These are phyloP conservation scores for Phoma sp. DNA, from an alignment of 2,329 filamentous ascomycete genomes.

Conservation along the genomic window DNA sequence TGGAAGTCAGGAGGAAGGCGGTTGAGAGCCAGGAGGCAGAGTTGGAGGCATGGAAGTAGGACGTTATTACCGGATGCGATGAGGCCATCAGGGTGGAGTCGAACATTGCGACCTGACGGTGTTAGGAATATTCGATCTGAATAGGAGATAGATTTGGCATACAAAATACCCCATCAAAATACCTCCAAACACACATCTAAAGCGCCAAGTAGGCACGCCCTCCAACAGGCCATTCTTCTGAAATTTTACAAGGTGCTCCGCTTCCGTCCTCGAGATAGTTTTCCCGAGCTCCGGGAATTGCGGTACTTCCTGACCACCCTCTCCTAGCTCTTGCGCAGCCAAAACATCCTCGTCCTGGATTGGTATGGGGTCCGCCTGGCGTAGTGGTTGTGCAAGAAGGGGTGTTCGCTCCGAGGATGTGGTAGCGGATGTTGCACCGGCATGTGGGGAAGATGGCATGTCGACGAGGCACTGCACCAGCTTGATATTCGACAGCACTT, in stretches of 20 bases:
- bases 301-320: slow-evolving; percentile 31
- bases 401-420: slow-evolving; percentile 41
- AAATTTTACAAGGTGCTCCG: slow-evolving; percentile 32
- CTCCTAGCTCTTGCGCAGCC: slow-evolving; percentile 30
- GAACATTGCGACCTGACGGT: slow-evolving; percentile 58
- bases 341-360: slow-evolving; percentile 31
- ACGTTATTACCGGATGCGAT: slow-evolving; percentile 80
- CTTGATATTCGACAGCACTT: background rate
- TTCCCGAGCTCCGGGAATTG: slow-evolving; percentile 33
- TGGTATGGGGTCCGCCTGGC: slow-evolving; percentile 24
- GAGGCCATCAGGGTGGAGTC: slow-evolving; percentile 84
- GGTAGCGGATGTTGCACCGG: slow-evolving; percentile 4
- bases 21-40: slow-evolving; percentile 84
- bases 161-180: slow-evolving; percentile 49
- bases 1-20: slow-evolving; percentile 77
- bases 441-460: slow-evolving; percentile 5
- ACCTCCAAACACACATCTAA: slow-evolving; percentile 48
- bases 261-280: slow-evolving; percentile 23
- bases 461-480: background rate
- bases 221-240: slow-evolving; percentile 42
- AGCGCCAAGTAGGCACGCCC: slow-evolving; percentile 42
- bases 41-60: slow-evolving; percentile 78
- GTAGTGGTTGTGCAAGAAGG: slow-evolving; percentile 32
- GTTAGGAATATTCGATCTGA: slow-evolving; percentile 39
- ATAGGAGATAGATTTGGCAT: slow-evolving; percentile 4